phyloP scores from a whole-genome alignment of 306 rosid genomes.

The Trichosanthes cucumerina region DNA sequence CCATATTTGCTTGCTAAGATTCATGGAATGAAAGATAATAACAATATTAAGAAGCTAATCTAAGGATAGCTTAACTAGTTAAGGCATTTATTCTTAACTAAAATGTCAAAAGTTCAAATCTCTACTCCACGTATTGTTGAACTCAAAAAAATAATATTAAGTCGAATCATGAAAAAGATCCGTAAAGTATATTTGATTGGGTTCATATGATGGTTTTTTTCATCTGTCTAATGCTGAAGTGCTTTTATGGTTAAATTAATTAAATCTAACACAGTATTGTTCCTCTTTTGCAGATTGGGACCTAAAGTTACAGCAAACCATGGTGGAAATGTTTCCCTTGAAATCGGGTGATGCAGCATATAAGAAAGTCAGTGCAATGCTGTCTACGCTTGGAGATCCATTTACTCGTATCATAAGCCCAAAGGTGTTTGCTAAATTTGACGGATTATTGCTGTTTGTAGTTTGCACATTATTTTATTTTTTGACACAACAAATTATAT shows the following conservation, averaged over 20 bases:
- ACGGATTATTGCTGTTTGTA: neutral
- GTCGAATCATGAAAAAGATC: neutral
- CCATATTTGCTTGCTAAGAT: neutral
- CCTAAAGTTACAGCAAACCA: constrained; percentile 82
- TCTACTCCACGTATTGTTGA: no score
- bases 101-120: no score
- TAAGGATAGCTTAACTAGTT: neutral
- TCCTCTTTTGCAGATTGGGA: constrained; percentile 68
- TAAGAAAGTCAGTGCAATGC: constrained; percentile 86
- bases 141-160: neutral
- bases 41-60: neutral
- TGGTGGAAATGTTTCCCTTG: constrained; percentile 97
- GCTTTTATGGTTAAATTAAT: neutral
- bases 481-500: neutral
- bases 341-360: constrained; percentile 85
- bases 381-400: constrained; percentile 96
- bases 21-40: neutral
- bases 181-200: neutral
- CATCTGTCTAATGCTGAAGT: neutral
- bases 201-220: neutral
- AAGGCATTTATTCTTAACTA: no score
- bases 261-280: neutral
- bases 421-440: constrained; percentile 35
- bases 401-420: constrained; percentile 91
- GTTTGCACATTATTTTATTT: neutral